Evolutionary conservation across 2,329 filamentous ascomycete genomes (phyloP), one percentile per base, ranked within the genome.

Genomic region (Venturiaceae sp.): DNA sequence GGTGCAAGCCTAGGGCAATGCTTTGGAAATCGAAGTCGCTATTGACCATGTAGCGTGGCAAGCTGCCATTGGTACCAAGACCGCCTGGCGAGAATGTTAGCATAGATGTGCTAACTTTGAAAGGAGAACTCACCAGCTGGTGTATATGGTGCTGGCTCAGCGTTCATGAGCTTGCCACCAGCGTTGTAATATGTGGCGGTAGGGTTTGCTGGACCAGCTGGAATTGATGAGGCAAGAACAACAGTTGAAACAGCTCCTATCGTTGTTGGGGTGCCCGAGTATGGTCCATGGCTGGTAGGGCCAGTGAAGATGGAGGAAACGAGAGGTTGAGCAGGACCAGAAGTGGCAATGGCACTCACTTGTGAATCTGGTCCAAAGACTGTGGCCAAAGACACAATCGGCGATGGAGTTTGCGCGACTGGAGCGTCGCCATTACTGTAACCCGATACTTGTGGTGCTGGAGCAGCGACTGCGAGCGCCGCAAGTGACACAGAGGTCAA

Each of bases 21-120:
- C 87, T 91, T 68, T 92, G 80, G 68, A 86, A 94, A 70, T 94
- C 90, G 67, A 91, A 94, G 66, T 95, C 90, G 62, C 85, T 89
- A 65, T 89, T 80, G 0, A 88, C 84, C 61, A 86, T 83, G 71
- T 92, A 92, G 1, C 90, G 82, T 1, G 88, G 88, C 46, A 80
- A 78, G 0, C 83, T 82, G n/a, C 88, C 88, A 61, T 92, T 92
- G 46, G 88, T 91, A 2, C 88, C 88, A 1, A 87, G 71, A 13
- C 90, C 90, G 59, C 89, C 73, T 64, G 55, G 21, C 8, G n/a
- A 58, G 4, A 36, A 28, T 0, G 26, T 61, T 56, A 60, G 52
- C 23, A 34, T 19, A 16, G 6, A 1, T n/a, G 14, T 21, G 5
- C 3, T 21, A 2, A 7, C 3, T 11, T 19, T 19, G 5, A 19